Base-by-base conservation (phyloP, 164 flowering plant species). In the Platanus orientalis region DNA sequence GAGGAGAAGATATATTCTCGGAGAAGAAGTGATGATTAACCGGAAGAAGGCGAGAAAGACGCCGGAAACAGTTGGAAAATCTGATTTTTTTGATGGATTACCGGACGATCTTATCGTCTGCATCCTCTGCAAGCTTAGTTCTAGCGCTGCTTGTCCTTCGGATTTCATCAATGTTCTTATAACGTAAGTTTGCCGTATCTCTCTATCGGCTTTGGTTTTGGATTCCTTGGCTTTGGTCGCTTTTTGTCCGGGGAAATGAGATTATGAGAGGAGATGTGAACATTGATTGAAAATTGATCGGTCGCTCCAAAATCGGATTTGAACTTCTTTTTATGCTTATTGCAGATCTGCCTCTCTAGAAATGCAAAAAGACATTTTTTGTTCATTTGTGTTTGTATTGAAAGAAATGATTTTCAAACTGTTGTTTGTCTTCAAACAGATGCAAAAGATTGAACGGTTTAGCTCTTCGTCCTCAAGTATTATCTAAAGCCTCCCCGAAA, bases 91-190 rank as follows among this genome's bases (percentile, higher is more conserved):
- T 68, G 89, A 87, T 51, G 56, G 73, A 1, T 65, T 90, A 54
- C 91, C 90, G 0, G 96, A 87, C 45, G 96, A 90, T 67, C 80
- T 90, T 34, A 76, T 90, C 28, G 63, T 83, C 45, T 70, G 54
- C 60, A 80, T 90, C 60, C 81, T 90, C 29, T 54, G 69, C 67
- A 90, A 81, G 40, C 84, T 90, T 26, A 75, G 83, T 55, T 76
- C 86, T 57, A 2, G 78, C 25, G 87, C 90, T 12, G 36, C 25
- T 12, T 79, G 68, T 29, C 87, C 93, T 14, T 71, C 88, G 11
- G 85, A 84, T 72, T 77, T 84, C 69, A 12, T 78, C 67, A 77
- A 61, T 62, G 81, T 76, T n/a, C 63, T 78, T n/a, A 32, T 75
- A 1, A 87, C 93, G 96, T 89, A 77, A 27, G 85, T 1, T 14